Evolutionary conservation across 495 filamentous ascomycete species (phyloP).

Genomic region (Letharia columbiana): DNA sequence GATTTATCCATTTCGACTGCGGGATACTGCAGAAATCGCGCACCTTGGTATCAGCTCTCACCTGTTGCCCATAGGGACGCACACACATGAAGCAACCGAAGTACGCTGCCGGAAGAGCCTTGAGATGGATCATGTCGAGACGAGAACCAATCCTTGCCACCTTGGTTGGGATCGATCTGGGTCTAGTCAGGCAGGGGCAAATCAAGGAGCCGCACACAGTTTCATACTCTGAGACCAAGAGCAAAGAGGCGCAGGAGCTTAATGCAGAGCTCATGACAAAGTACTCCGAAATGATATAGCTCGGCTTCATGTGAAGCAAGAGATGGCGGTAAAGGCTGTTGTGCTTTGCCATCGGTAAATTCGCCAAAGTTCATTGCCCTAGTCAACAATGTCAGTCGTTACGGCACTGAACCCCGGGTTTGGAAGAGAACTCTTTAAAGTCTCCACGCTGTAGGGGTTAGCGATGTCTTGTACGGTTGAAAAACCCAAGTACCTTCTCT

Average conservation of each 20-base stretch:
- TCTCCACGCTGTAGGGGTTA: conserved; percentile 59
- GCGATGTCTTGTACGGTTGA: not conserved
- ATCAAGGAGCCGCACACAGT: not conserved
- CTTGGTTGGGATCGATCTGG: conserved; percentile 36
- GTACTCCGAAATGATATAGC: conserved; percentile 53
- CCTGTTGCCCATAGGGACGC: not conserved
- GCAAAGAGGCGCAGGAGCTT: conserved; percentile 68
- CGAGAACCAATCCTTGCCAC: conserved; percentile 62
- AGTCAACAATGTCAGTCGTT: conserved; percentile 9
- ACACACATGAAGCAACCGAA: conserved; percentile 63
- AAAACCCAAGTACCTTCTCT: conserved; percentile 49
- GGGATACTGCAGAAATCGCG: conserved; percentile 22
- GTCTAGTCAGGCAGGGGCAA: not conserved
- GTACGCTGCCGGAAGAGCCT: conserved; percentile 60
- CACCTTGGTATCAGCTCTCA: conserved; percentile 21
- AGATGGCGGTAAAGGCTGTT: conserved; percentile 66
- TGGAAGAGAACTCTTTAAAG: conserved; percentile 68
- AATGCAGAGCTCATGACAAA: conserved; percentile 65
- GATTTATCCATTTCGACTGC: conserved; percentile 6
- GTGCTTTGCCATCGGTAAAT: conserved; percentile 60
- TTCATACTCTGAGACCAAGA: conserved; percentile 55
- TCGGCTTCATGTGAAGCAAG: conserved; percentile 52
- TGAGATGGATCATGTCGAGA: conserved; percentile 52
- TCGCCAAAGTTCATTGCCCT: conserved; percentile 91
- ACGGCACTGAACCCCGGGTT: not conserved